Conservation (phyloP, 2,329 filamentous ascomycete genomes). For the Periconia macrospinosa region DNA sequence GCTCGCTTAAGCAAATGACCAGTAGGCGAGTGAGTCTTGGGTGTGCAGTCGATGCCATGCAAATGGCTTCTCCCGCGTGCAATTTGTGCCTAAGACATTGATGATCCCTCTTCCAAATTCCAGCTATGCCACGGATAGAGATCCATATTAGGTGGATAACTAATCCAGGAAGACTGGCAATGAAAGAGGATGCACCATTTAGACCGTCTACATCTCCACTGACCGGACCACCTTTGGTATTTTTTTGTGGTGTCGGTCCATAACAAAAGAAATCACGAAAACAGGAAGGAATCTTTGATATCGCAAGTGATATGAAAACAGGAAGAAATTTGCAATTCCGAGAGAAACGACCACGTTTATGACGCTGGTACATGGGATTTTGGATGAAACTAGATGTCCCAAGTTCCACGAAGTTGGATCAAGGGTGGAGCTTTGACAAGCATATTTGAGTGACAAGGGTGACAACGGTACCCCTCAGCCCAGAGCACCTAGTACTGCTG, state of each 20-base stretch:
- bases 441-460: constrained; percentile 18
- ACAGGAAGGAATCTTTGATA: constrained; percentile 34
- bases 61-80: constrained; percentile 22
- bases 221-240: constrained; percentile 19
- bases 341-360: constrained; percentile 40
- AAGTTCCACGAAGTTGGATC: neutral
- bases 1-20: constrained; percentile 39
- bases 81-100: constrained; percentile 39
- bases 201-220: constrained; percentile 21
- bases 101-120: constrained; percentile 21
- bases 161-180: constrained; percentile 16
- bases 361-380: constrained; percentile 42
- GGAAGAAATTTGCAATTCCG: constrained; percentile 43
- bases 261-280: constrained; percentile 42
- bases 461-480: constrained; percentile 15
- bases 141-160: constrained; percentile 38
- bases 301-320: constrained; percentile 31
- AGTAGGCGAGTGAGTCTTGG: constrained; percentile 33
- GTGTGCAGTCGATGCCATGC: constrained; percentile 25
- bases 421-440: constrained; percentile 9
- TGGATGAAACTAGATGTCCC: constrained; percentile 38
- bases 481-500: constrained; percentile 32
- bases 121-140: constrained; percentile 12
- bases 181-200: constrained; percentile 10
- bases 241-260: constrained; percentile 25